Evolutionary conservation across 2,329 filamentous ascomycete genomes (phyloP).

Genomic region (Arthrobotrys iridis): DNA sequence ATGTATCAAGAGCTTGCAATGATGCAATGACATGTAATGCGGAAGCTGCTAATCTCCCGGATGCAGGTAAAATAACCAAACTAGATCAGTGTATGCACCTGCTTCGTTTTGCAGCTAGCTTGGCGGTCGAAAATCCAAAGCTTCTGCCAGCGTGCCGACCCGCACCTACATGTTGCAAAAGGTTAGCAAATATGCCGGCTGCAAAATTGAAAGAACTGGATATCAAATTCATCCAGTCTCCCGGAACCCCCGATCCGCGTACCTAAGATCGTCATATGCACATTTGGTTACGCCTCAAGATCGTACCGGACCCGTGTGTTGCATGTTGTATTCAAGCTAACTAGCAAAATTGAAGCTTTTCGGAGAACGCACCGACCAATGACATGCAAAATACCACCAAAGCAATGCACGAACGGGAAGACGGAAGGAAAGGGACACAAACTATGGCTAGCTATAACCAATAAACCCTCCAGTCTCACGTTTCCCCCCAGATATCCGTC

Average conservation of each 20-base stretch:
- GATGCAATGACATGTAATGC: not conserved
- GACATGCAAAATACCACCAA: too few species aligned
- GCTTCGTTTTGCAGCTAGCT: too few species aligned
- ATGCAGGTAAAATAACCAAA: not conserved
- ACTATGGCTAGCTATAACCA: not conserved
- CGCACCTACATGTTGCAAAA: not conserved
- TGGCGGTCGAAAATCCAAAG: too few species aligned
- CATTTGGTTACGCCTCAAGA: not conserved
- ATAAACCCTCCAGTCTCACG: not conserved
- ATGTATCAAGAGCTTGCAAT: not conserved
- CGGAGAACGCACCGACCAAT: not conserved
- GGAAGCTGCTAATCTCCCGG: not conserved
- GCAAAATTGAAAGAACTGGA: too few species aligned
- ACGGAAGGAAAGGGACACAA: not conserved
- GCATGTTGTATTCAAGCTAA: too few species aligned
- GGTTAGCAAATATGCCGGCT: not conserved
- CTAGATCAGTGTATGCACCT: too few species aligned
- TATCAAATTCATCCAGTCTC: not conserved
- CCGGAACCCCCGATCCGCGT: slow-evolving; percentile 2
- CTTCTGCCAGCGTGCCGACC: not conserved
- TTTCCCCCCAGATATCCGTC: not conserved
- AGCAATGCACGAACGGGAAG: slow-evolving; percentile 21
- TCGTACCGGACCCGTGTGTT: too few species aligned
- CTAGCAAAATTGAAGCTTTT: slow-evolving; percentile 15
- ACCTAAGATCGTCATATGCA: slow-evolving; percentile 9